Conservation (phyloP, 257 asterid species). For the Knoxia roxburghii region DNA sequence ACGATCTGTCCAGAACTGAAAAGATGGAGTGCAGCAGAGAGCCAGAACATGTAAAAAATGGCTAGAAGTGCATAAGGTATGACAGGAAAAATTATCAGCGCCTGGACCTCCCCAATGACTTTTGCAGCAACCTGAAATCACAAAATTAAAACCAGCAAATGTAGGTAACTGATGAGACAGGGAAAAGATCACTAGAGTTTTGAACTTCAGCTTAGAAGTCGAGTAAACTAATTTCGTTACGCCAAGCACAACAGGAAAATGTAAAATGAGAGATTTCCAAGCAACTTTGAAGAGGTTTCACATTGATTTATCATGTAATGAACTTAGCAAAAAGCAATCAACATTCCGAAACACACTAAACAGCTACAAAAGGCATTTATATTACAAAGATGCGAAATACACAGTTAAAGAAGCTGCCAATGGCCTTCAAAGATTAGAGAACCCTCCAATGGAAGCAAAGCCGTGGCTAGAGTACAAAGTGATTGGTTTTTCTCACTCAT, state of each 20-base stretch:
- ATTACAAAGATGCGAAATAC: background rate
- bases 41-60: slow-evolving; percentile 87
- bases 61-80: slow-evolving; percentile 75
- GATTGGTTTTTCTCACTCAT: too few relatives aligned
- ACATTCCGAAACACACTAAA: background rate
- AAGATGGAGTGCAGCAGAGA: slow-evolving; percentile 87
- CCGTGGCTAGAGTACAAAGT: too few relatives aligned
- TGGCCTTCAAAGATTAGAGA: too few relatives aligned
- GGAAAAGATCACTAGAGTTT: background rate
- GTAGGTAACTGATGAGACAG: background rate
- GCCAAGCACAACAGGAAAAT: background rate
- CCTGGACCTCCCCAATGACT: slow-evolving; percentile 97
- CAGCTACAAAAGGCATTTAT: background rate
- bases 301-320: background rate
- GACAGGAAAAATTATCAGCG: slow-evolving; percentile 76
- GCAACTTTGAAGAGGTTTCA: background rate
- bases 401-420: slow-evolving; percentile 8
- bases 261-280: background rate
- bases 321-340: background rate
- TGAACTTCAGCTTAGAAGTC: background rate
- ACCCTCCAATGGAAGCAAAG: too few relatives aligned
- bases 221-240: background rate
- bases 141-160: slow-evolving; percentile 9
- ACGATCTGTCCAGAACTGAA: slow-evolving; percentile 80
- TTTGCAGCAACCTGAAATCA: slow-evolving; percentile 89